Conservation (phyloP, 768 basidiomycete species). For the Calocybe indica region DNA sequence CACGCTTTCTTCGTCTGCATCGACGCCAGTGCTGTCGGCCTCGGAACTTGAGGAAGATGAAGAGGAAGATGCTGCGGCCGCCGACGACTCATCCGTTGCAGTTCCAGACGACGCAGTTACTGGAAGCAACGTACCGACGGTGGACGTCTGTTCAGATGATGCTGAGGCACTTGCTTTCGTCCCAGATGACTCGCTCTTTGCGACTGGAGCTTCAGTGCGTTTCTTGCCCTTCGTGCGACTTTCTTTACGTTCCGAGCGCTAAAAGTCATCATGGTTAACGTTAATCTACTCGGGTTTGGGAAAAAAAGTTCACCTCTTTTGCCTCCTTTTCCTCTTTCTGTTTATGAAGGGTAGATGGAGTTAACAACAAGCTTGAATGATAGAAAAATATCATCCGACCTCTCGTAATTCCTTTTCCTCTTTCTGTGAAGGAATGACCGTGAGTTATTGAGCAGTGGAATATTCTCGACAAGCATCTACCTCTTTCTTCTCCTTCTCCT, state of each 20-base stretch:
- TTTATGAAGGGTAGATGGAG: conserved; percentile 5
- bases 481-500: conserved; percentile 56
- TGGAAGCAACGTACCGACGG: conserved; percentile 20
- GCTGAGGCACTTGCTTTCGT: not conserved
- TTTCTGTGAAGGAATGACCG: conserved; percentile 21
- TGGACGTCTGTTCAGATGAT: conserved; percentile 14
- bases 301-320: conserved; percentile 42
- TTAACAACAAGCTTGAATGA: not conserved
- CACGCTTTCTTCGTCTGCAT: conserved; percentile 74
- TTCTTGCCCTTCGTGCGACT: conserved; percentile 52
- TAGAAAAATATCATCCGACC: conserved; percentile 20
- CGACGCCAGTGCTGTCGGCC: conserved; percentile 43
- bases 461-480: conserved; percentile 10
- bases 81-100: conserved; percentile 13
- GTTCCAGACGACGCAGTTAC: conserved; percentile 29
- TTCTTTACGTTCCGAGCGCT: conserved; percentile 55
- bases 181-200: conserved; percentile 27
- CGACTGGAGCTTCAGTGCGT: conserved; percentile 25
- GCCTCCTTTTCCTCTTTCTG: conserved; percentile 49
- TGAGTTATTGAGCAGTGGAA: conserved; percentile 1
- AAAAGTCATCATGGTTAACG: conserved; percentile 4
- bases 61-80: conserved; percentile 26
- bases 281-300: not conserved
- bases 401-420: conserved; percentile 46
- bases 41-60: conserved; percentile 56